phyloP scores from a whole-genome alignment of 306 rosid species.

The Medicago truncatula region DNA sequence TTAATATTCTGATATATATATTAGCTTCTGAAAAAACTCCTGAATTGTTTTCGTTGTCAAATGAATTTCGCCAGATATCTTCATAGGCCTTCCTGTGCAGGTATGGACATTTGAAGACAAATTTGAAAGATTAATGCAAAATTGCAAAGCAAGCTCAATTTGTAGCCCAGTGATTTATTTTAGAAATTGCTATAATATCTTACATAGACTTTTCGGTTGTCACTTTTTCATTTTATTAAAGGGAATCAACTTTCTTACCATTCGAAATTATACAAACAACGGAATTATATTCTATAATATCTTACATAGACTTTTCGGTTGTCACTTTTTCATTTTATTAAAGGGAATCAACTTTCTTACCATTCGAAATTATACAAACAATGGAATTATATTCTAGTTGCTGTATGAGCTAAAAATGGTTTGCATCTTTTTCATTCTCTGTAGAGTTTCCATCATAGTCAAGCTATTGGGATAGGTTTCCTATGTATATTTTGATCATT shows the following conservation, averaged over 20 bases:
- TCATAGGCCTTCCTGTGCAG: neutral
- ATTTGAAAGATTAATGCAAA: neutral
- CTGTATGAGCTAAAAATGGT: conserved; percentile 9
- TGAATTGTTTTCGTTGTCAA: neutral
- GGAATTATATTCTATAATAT: conserved; percentile 1
- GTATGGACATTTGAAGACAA: neutral
- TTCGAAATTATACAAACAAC: neutral
- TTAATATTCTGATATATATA: no score
- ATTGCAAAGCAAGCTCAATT: conserved; percentile 13
- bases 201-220: neutral
- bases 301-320: neutral
- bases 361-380: neutral
- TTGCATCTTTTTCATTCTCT: conserved; percentile 14
- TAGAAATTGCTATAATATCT: neutral
- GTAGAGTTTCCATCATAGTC: neutral
- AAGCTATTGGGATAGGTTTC: conserved; percentile 5
- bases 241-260: neutral
- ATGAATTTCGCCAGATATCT: neutral
- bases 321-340: conserved; percentile 10
- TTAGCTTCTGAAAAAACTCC: neutral
- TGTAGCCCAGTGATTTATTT: neutral
- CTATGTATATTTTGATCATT: conserved; percentile 1
- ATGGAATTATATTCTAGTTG: neutral
- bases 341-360: neutral
- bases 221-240: neutral